Evolutionary conservation across 768 basidiomycete species (phyloP), one percentile per base, ranked within the genome.

Genomic region (Amanita pallidorosea): DNA sequence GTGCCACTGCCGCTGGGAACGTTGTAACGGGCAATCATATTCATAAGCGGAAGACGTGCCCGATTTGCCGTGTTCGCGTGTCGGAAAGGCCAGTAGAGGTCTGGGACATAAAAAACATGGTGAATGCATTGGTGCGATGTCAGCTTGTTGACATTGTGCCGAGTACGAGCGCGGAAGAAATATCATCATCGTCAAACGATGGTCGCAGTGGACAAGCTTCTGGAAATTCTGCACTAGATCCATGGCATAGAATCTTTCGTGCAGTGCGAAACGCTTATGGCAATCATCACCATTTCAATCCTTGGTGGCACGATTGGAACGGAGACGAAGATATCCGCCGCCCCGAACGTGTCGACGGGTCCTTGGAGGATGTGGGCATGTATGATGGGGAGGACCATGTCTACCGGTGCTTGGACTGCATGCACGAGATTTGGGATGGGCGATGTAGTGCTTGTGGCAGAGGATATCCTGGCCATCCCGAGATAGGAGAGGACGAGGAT

Each of bases 381-480:
- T 74, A 75, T 31, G 88, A 90, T 58, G 70, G 68, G 7, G 85
- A 88, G 55, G 88, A 89, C 53, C 85, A 81, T 9, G 72, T 90
- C n/a, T 83, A 79, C 58, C 75, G 88, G 15, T 91, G 88, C 61
- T 58, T 79, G 13, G 80, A 81, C 38, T 90, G 87, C 55, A 74
- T 81, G 71, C 80, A 89, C 58, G 88, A 91, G 65, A 84, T 91
- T 54, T 79, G 74, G 76, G 79, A 71, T 53, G 84, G 83, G 1
- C 60, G 71, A 18, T 91, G 88, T 59, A 72, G 79, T 4, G 58
- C 60, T 9, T 90, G 88, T 56, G 69, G 74, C 25, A 73, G 85
- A 31, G 63, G 62, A 17, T 88, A 87, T 57, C 69, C 67, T 3
- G 83, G 77, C 1, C 83, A 84, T 44, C 63, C 58, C 11, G 60